Evolutionary conservation across 495 filamentous ascomycete genomes (phyloP).

Genomic region (Margaritispora aquatica): DNA sequence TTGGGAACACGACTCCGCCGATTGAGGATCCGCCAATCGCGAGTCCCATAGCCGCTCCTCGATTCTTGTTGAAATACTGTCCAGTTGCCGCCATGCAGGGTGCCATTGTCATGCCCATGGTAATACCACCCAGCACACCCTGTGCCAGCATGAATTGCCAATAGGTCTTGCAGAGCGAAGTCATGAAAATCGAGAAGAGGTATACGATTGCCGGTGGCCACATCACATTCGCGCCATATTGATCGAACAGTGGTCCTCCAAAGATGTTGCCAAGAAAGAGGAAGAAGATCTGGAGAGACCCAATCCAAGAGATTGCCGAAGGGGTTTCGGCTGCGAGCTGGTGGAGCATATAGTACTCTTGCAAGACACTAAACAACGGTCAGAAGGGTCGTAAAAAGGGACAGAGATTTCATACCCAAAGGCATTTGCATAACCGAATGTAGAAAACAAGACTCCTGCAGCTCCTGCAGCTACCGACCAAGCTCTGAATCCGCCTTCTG

Average conservation of each 20-base stretch:
- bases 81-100: constrained; percentile 61
- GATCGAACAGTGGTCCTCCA: constrained; percentile 22
- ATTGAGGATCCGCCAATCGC: constrained; percentile 59
- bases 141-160: constrained; percentile 76
- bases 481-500: constrained; percentile 20
- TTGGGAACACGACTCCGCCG: constrained; percentile 62
- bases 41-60: constrained; percentile 64
- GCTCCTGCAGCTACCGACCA: constrained; percentile 17
- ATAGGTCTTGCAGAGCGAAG: constrained; percentile 55
- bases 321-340: constrained; percentile 40
- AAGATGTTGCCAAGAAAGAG: constrained; percentile 14
- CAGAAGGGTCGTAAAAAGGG: neutral
- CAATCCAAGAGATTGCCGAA: constrained; percentile 72
- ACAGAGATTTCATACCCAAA: constrained; percentile 42
- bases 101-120: constrained; percentile 66
- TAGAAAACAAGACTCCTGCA: constrained; percentile 12
- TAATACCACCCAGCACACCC: constrained; percentile 65
- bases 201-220: constrained; percentile 33
- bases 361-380: constrained; percentile 41
- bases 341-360: constrained; percentile 57
- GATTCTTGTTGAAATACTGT: constrained; percentile 62
- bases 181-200: constrained; percentile 63
- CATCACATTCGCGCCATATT: constrained; percentile 17
- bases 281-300: constrained; percentile 49
- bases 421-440: constrained; percentile 45